Base-by-base conservation (phyloP, 2,329 filamentous ascomycete genomes). In the Aspergillus pseudoglaucus region DNA sequence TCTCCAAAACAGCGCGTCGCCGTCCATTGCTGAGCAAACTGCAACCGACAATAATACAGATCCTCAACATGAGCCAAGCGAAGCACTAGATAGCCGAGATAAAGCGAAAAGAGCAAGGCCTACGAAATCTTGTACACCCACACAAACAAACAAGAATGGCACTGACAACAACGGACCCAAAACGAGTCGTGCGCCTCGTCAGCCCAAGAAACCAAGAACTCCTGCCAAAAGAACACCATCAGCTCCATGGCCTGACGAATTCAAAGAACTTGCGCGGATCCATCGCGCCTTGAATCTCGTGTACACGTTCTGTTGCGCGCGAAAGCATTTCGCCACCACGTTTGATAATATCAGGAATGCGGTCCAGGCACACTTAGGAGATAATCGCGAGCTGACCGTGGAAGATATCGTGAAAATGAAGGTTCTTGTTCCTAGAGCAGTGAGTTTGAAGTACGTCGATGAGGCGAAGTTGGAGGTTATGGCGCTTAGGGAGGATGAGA, bases 251-350 rank as follows among this genome's bases (percentile, higher is more conserved):
- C 90, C 90, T 0, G 76, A 81, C 1, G 75, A 79, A 41, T 88
- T 97, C 66, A 84, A 81, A 48, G 74, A 76, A 38, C 76, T 97
- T 7, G 82, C 85, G 22, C 83, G 84, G 64, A 87, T 84, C 0
- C 87, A 97, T 64, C 81, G 83, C 51, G 91, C 93, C 1, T 72
- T 98, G 50, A 98, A 95, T 59, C 72, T 97, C 1, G 89, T 97
- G 1, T 95, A 89, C 59, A 97, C 93, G 0, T 97, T 98, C 63
- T 95, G 89, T 71, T 93, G 84, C 63, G 91, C 91, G 1, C 83
- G 93, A 41, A 96, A 95, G 64, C 88, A 97, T 59, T 78, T 97
- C 23, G 84, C 88, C 0, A 97, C 93, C 0, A 96, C 91, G 0
- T 89, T 96, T 56, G 87, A 93, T 14, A 95, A 86, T 5, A 87